Evolutionary conservation across 2,329 filamentous ascomycete genomes (phyloP).

Genomic region (Neopestalotiopsis sp.): DNA sequence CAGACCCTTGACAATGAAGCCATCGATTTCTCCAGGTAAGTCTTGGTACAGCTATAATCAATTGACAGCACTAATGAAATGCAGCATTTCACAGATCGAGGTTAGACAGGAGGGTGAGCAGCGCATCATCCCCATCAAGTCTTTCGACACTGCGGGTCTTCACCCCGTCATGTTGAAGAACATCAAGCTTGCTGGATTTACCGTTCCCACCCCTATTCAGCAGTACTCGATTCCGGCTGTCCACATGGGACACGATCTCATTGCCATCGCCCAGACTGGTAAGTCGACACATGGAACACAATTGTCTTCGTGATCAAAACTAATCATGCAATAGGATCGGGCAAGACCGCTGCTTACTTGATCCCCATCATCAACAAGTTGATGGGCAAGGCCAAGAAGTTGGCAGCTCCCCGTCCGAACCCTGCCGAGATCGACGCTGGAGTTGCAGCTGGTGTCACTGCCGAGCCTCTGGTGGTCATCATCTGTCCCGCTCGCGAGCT

Average conservation of each 20-base stretch:
- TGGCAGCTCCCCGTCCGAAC: slow-evolving; percentile 79
- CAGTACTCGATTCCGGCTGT: slow-evolving; percentile 84
- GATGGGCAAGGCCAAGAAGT: slow-evolving; percentile 94
- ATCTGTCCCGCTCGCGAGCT: slow-evolving; percentile 89
- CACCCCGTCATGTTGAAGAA: slow-evolving; percentile 87
- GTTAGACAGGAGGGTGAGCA: slow-evolving; percentile 62
- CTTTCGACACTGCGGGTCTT: slow-evolving; percentile 78
- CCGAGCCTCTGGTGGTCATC: slow-evolving; percentile 87
- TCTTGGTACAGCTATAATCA: slow-evolving; percentile 21
- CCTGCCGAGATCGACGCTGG: slow-evolving; percentile 58
- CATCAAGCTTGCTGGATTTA: slow-evolving; percentile 74
- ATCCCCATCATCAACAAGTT: slow-evolving; percentile 87
- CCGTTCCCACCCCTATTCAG: slow-evolving; percentile 83
- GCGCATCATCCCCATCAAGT: slow-evolving; percentile 56
- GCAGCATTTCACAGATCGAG: slow-evolving; percentile 59
- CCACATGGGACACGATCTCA: slow-evolving; percentile 77
- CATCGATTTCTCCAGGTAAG: slow-evolving; percentile 68
- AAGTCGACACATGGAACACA: slow-evolving; percentile 35
- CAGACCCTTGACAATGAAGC: slow-evolving; percentile 55
- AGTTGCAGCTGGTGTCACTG: slow-evolving; percentile 59
- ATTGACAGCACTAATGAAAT: slow-evolving; percentile 18
- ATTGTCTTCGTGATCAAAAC: slow-evolving; percentile 16
- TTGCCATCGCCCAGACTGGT: slow-evolving; percentile 94
- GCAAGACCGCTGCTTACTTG: slow-evolving; percentile 93
- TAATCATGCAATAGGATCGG: slow-evolving; percentile 69